Base-by-base conservation (phyloP, 768 basidiomycete genomes). In the Podaxis rugospora region DNA sequence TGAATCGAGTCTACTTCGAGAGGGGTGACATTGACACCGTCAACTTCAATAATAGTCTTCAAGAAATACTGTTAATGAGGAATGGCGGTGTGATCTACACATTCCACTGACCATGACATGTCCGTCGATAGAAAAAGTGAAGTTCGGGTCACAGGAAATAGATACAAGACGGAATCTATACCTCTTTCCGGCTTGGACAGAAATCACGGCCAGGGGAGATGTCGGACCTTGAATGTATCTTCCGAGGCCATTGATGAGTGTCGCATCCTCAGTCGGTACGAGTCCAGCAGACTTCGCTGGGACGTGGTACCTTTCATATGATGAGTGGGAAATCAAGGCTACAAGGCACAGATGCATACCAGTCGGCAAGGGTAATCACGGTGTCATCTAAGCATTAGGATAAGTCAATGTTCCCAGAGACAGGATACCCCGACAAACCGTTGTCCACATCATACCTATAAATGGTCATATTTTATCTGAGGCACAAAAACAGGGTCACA, bases 151-250 rank as follows among this genome's bases (percentile, higher is more conserved):
- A 62, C 82, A 83, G 5, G 78, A 73, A 28, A 80, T 78, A 27
- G 71, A 72, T 1, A 83, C 70, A 27, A 84, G 65, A 32, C 83
- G 79, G 70, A 83, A 75, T n/a, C 82, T 77, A 63, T 83, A 82
- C 5, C 76, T 72, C 35, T 69, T 68, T 21, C 73, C 72, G 9
- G 68, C 56, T 6, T 68, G 47, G 28, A 82, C 78, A n/a, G 66
- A 74, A 25, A 81, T 66, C 1, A 80, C 74, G 0, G 80, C 65
- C 16, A 82, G 72, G 0, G 69, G 67, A 6, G 73, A 66, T 1
- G 65, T 54, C 13, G 79, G 73, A 1, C 75, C 76, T 46, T 70
- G 74, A 13, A 66, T 18, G 61, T 71, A 79, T 27, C 81, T 77
- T n/a, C 83, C 83, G 10, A 73, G 69, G 1, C 83, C 83, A 56